A percentile compares a stretch with the other conserved stretches of the same genome.
Evolutionary conservation across 2,329 filamentous ascomycete genomes (phyloP).

Genomic region (Cryoendolithus antarcticus): DNA sequence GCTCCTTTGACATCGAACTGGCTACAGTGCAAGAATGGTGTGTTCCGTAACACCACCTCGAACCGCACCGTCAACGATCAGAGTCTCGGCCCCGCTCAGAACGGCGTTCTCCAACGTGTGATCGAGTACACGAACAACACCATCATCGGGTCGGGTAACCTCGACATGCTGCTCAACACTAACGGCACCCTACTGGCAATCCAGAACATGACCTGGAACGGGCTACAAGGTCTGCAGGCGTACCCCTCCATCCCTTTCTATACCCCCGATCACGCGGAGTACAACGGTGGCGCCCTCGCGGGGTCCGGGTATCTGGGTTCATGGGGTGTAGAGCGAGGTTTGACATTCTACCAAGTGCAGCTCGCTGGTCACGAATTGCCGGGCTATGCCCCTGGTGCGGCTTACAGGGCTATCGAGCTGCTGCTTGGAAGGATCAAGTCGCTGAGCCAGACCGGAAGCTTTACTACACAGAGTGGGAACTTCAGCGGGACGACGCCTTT

Average conservation of each 20-base stretch:
- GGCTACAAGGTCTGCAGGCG: conserved; percentile 33
- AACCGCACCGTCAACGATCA: conserved; percentile 19
- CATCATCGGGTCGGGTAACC: conserved; percentile 36
- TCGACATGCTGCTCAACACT: conserved; percentile 38
- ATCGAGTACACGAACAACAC: conserved; percentile 42
- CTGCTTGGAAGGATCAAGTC: conserved; percentile 28
- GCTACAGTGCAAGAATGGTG: conserved; percentile 21
- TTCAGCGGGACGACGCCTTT: conserved; percentile 10
- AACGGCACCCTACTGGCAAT: conserved; percentile 41
- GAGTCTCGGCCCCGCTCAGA: conserved; percentile 25
- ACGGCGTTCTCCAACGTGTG: conserved; percentile 33
- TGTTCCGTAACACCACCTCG: conserved; percentile 12
- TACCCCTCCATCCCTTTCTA: conserved; percentile 30
- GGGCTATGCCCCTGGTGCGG: conserved; percentile 31
- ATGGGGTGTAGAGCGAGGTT: conserved; percentile 31
- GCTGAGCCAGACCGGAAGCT: conserved; percentile 19
- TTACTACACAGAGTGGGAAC: conserved; percentile 13
- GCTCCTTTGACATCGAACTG: conserved; percentile 25
- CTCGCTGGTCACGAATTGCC: conserved; percentile 33
- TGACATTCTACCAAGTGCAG: conserved; percentile 34
- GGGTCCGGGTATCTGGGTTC: conserved; percentile 30
- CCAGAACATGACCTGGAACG: conserved; percentile 44
- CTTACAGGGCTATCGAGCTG: conserved; percentile 31
- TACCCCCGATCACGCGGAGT: conserved; percentile 33
- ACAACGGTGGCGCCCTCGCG: conserved; percentile 26